Evolutionary conservation across 148 eudicot genomes (phyloP), one percentile per base, ranked within the genome.

Genomic region (Salicornia ramosissima): DNA sequence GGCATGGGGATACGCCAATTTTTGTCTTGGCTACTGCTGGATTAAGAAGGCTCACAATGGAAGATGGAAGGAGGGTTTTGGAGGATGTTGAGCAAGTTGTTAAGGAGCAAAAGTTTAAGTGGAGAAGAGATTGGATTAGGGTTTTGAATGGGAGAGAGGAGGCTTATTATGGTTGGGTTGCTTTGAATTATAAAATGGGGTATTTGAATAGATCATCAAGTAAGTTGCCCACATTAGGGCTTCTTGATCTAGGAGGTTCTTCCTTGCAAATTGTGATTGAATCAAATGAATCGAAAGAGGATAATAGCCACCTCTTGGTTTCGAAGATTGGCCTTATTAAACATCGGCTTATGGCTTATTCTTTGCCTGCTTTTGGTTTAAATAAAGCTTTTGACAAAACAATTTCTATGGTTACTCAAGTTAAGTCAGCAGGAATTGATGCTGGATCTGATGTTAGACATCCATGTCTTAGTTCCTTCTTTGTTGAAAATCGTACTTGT

Each of bases 211-310:
- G 76, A 59, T 63, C 83, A 3, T 76, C 75, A 5, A 76, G 74
- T 40, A n/a, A 40, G 46, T 63, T 65, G 61, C 62, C 84, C n/a
- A 77, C 89, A 2, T 71, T 89, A 56, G 90, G 97, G 45, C 89
- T 87, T 77, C 88, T 89, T 50, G 97, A 91, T 86, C 70, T 91
- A 47, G 97, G 97, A 64, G 97, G 97, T 70, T 91, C 97, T 7
- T 91, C 97, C 8, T 78, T 91, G 83, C 96, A 91, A 64, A 80
- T 91, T 61, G 92, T 84, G 55, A 67, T 78, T 21, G 90, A 86
- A 75, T 73, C 71, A 31, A 79, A 81, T 64, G 63, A 57, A 19
- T 5, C 22, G 6, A 68, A 49, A 62, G 78, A 68, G 43, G 84
- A 75, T 68, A 80, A 75, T 68, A 80, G 76, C 36, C 74, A 76